Evolutionary conservation across 306 rosid species (phyloP).

Genomic region (Hylodesmum podocarpum): DNA sequence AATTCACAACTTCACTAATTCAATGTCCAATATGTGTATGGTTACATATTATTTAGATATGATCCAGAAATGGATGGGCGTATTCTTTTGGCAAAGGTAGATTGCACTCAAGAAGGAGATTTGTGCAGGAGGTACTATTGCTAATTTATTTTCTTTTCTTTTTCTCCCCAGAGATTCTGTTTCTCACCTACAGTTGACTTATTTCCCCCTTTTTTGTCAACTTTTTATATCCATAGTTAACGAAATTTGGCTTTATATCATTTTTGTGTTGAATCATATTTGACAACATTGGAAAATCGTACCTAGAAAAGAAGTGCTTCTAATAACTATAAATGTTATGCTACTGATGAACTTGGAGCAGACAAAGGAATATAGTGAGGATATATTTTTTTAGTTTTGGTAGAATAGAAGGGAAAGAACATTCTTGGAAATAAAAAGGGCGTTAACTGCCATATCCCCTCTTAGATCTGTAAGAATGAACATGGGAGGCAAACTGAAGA

Average conservation of each 20-base stretch:
- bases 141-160: not conserved
- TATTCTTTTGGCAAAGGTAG: constrained; percentile 74
- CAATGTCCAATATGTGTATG: constrained; percentile 7
- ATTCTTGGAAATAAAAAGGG: not conserved
- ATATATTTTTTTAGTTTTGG: not conserved
- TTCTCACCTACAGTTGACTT: constrained; percentile 10
- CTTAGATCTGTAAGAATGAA: constrained; percentile 1
- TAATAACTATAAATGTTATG: not conserved
- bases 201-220: not conserved
- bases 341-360: not conserved
- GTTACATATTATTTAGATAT: constrained; percentile 56
- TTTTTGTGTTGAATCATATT: constrained; percentile 8
- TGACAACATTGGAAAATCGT: not conserved
- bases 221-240: not conserved
- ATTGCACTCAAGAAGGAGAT: constrained; percentile 80
- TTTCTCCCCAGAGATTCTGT: not conserved
- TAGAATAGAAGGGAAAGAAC: not conserved
- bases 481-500: constrained; percentile 1
- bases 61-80: constrained; percentile 96
- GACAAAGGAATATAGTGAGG: not conserved
- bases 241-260: not conserved
- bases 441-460: not conserved
- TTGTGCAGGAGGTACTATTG: constrained; percentile 79
- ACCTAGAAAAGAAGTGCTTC: not conserved
- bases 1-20: constrained; percentile 23